Conservation (phyloP, 2,329 filamentous ascomycete genomes). For the Monosporascus sp. region DNA sequence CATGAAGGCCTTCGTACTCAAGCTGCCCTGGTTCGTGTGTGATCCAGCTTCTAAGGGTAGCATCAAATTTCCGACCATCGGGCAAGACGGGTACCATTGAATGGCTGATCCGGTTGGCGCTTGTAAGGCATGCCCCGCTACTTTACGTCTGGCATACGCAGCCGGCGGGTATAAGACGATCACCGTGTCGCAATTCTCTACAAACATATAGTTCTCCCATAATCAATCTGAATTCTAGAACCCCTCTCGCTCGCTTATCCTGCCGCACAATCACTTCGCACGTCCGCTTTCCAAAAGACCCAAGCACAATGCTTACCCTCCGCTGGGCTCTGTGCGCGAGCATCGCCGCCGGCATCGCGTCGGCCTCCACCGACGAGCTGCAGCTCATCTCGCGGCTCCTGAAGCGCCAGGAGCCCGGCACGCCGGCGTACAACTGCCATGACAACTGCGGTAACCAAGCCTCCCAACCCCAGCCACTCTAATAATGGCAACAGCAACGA, state of each 20-base stretch:
- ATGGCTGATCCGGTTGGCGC: too few relatives aligned
- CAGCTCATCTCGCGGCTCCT: conserved; percentile 14
- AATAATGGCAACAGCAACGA: not conserved
- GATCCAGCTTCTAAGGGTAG: conserved; percentile 2
- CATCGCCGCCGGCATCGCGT: conserved; percentile 8
- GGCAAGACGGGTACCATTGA: not conserved
- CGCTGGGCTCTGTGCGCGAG: conserved; percentile 9
- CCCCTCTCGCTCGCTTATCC: conserved; percentile 4
- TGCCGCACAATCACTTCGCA: not conserved
- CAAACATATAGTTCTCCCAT: not conserved
- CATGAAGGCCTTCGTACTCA: conserved; percentile 2
- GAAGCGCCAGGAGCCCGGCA: conserved; percentile 39
- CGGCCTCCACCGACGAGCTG: conserved; percentile 13
- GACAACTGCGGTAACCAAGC: conserved; percentile 41
- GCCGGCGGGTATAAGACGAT: too few relatives aligned
- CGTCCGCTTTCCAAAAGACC: conserved; percentile 5
- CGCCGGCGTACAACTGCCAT: conserved; percentile 42
- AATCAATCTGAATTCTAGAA: not conserved
- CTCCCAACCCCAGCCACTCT: not conserved
- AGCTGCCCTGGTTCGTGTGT: not conserved
- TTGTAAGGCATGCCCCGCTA: too few relatives aligned
- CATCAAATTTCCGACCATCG: conserved; percentile 15
- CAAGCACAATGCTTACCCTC: conserved; percentile 8
- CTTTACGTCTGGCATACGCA: too few relatives aligned
- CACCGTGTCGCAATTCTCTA: not conserved